Percentiles rank a stretch among this genome's conserved stretches.
Evolutionary conservation across 371 early-diverging fungal genomes (phyloP).

Genomic region (Mortierella sp.): DNA sequence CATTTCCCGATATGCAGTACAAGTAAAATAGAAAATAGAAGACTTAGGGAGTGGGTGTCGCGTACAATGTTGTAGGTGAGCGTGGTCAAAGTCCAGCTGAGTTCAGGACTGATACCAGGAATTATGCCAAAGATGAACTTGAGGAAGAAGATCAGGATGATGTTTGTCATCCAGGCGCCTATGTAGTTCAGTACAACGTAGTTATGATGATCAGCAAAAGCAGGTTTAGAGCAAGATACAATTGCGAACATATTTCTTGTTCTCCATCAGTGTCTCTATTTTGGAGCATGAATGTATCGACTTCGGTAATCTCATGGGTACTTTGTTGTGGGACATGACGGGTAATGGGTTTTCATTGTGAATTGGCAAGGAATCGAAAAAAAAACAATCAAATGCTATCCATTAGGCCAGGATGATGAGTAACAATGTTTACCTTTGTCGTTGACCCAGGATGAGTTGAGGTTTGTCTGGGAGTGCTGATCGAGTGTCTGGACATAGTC

Average conservation of each 20-base stretch:
- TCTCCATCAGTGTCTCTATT: too few relatives aligned
- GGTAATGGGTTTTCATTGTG: too few relatives aligned
- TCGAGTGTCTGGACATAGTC: conserved; percentile 60
- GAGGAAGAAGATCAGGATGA: conserved; percentile 82
- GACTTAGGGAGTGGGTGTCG: neutral
- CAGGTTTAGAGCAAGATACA: too few relatives aligned
- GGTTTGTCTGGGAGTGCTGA: conserved; percentile 74
- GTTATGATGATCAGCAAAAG: too few relatives aligned
- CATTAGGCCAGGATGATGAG: too few relatives aligned
- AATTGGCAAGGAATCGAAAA: too few relatives aligned
- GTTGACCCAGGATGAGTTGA: conserved; percentile 78
- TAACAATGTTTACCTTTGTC: conserved; percentile 64
- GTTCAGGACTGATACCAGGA: conserved; percentile 90
- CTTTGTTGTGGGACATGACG: too few relatives aligned
- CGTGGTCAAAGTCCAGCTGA: conserved; percentile 97
- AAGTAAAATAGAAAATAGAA: neutral
- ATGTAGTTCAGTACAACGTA: neutral
- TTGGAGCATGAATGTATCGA: too few relatives aligned
- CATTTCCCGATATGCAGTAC: neutral
- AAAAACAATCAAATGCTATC: too few relatives aligned
- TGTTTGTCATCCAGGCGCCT: conserved; percentile 94
- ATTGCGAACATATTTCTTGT: too few relatives aligned
- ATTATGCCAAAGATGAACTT: conserved; percentile 88
- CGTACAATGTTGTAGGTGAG: conserved; percentile 89
- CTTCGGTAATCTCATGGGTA: too few relatives aligned